Percentiles rank a stretch among this genome's conserved stretches.
Conservation (phyloP, 192 early-diverging fungal genomes). For the Phlyctochytrium bullatum region DNA sequence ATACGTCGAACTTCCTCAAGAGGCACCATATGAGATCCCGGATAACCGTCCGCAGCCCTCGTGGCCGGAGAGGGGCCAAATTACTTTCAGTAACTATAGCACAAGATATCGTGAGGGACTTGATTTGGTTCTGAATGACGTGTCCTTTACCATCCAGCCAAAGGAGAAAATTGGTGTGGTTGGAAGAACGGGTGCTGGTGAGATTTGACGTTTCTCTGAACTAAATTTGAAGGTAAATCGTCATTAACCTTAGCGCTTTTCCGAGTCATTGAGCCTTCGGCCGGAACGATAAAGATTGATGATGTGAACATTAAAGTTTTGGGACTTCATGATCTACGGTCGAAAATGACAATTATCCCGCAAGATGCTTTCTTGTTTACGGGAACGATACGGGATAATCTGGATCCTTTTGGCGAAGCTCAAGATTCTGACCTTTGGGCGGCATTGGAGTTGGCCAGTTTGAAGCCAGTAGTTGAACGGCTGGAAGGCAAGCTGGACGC, state of each 20-base stretch:
- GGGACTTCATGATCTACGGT: conserved; percentile 71
- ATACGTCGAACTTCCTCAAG: conserved; percentile 74
- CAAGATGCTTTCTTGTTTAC: conserved; percentile 66
- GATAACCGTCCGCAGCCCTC: conserved; percentile 29
- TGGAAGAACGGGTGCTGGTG: conserved; percentile 53
- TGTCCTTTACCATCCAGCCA: conserved; percentile 35
- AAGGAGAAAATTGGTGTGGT: conserved; percentile 56
- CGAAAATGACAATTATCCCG: conserved; percentile 75
- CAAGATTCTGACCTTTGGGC: conserved; percentile 46
- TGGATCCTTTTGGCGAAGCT: conserved; percentile 51
- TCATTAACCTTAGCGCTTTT: conserved; percentile 73
- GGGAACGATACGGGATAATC: conserved; percentile 59
- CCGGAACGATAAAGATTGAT: conserved; percentile 70
- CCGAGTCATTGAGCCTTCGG: conserved; percentile 72
- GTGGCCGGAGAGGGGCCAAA: conserved; percentile 75
- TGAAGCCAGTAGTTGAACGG: conserved; percentile 62
- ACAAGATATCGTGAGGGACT: conserved; percentile 79
- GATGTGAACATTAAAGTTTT: conserved; percentile 66
- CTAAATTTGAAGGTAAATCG: conserved; percentile 60
- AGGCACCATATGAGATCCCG: conserved; percentile 66
- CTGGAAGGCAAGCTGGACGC: conserved; percentile 64
- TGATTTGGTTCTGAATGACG: conserved; percentile 68
- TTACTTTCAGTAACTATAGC: conserved; percentile 75
- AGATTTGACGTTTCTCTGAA: conserved; percentile 4
- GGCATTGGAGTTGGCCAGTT: conserved; percentile 57